Evolutionary conservation across 208 protist genomes (phyloP).

Genomic region (Strigomonas galati): DNA sequence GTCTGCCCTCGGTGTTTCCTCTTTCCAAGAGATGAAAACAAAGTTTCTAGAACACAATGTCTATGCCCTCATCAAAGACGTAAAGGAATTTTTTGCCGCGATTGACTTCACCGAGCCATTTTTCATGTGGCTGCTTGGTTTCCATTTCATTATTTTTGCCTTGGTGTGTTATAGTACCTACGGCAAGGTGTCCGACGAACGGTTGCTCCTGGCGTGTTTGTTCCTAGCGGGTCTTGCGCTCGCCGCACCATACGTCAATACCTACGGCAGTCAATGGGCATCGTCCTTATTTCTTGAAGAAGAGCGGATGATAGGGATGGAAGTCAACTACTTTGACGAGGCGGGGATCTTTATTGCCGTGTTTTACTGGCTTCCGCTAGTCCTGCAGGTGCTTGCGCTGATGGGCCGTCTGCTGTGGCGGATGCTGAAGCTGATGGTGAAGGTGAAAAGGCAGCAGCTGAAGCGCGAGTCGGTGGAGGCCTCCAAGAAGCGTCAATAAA

Average conservation of each 20-base stretch:
- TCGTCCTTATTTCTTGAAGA: conserved; percentile 28
- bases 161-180: conserved; percentile 20
- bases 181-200: conserved; percentile 33
- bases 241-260: conserved; percentile 33
- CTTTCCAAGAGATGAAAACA: background rate
- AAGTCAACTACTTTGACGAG: conserved; percentile 78
- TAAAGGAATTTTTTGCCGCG: conserved; percentile 27
- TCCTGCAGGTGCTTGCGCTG: background rate
- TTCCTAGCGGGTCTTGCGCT: conserved; percentile 34
- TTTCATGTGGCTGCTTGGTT: conserved; percentile 51
- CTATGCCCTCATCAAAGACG: background rate
- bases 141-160: conserved; percentile 42
- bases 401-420: conserved; percentile 10
- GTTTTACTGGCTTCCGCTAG: conserved; percentile 47
- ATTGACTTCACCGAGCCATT: conserved; percentile 79
- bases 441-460: conserved; percentile 19
- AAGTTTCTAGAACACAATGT: background rate
- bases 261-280: conserved; percentile 25
- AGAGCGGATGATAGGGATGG: conserved; percentile 11
- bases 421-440: background rate
- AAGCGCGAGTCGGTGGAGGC: conserved; percentile 11
- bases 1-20: conserved; percentile 12
- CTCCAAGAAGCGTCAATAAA: conserved; percentile 4
- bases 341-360: conserved; percentile 54
- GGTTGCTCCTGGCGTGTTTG: conserved; percentile 32